Evolutionary conservation across 75 land plant genomes (phyloP).

Genomic region (Picea glauca): DNA sequence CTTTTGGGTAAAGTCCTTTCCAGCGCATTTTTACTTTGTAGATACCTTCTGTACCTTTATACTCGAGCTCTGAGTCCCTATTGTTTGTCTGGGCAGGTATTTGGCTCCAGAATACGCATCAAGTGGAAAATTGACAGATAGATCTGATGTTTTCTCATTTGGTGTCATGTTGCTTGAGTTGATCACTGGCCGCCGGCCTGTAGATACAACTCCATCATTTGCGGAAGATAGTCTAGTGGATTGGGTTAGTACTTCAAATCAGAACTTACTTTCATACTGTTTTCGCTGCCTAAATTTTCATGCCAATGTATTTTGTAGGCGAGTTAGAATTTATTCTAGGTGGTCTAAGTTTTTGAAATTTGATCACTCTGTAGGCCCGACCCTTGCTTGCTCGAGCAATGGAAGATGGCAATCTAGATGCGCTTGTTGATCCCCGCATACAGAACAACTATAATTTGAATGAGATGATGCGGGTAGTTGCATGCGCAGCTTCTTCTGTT

Average conservation of each 20-base stretch:
- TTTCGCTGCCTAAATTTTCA: neutral
- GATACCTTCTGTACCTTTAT: neutral
- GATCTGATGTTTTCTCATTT: slow-evolving; percentile 90
- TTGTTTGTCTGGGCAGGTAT: slow-evolving; percentile 39
- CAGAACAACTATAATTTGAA: slow-evolving; percentile 31
- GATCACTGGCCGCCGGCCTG: slow-evolving; percentile 72
- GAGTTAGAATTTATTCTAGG: neutral
- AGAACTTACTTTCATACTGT: neutral
- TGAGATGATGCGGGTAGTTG: slow-evolving; percentile 74
- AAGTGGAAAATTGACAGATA: slow-evolving; percentile 83
- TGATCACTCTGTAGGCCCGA: slow-evolving; percentile 45
- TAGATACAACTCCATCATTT: slow-evolving; percentile 37
- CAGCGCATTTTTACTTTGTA: neutral
- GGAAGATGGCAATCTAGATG: slow-evolving; percentile 58
- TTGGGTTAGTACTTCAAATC: slow-evolving; percentile 54
- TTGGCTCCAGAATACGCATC: slow-evolving; percentile 95
- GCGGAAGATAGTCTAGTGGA: slow-evolving; percentile 88
- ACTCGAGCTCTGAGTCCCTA: neutral
- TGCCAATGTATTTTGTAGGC: neutral
- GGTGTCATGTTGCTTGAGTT: slow-evolving; percentile 89
- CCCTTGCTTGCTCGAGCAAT: slow-evolving; percentile 53
- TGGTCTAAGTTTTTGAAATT: neutral
- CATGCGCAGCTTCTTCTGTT: slow-evolving; percentile 81
- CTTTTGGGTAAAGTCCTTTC: slow-evolving; percentile 62
- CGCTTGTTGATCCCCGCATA: slow-evolving; percentile 63